Evolutionary conservation across 768 basidiomycete genomes (phyloP), one percentile per base, ranked within the genome.

Genomic region (Lentinula boryana): DNA sequence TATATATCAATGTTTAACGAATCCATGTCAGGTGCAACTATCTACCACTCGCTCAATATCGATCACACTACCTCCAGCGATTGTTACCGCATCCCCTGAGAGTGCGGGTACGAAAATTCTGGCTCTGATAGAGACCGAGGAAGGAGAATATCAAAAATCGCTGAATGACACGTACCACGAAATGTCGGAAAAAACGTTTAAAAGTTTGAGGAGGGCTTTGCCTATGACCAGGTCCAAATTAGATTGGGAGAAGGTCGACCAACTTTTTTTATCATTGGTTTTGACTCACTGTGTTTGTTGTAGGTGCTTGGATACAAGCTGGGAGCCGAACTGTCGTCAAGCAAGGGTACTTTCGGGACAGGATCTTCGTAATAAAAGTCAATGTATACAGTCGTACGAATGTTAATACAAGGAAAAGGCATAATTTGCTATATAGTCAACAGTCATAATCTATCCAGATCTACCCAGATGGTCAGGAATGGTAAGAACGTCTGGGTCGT

Each of bases 161-260:
- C 71, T 98, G 58, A 91, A 86, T 67, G 88, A 89, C 50, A 81
- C 89, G 15, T 97, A 98, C 69, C 85, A 87, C 44, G 87, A 91
- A 65, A 88, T 99, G 85, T 84, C 89, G 43, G 95, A 98, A 68
- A 94, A 93, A 75, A 89, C 91, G 0, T 98, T 98, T 82, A 93
- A 92, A 72, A 86, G 89, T 5, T 78, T 99, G 55, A 80, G 97
- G 65, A 82, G 97, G 40, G 94, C 95, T 1, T 74, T 99, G 60
- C 97, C 96, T 0, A 77, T 98, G 68, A 98, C 95, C 12, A 82
- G 93, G 66, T 91, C 93, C 70, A 98, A 98, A 73, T 72, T 98
- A 40, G 95, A 98, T 62, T 99, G 97, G 96, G 94, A 96, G 63
- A 93, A 88, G 80, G 93, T 91, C 60, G 10, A 76, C 48, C 38